Percentiles rank a stretch among this genome's conserved stretches.
phyloP scores from a whole-genome alignment of 2,329 filamentous ascomycete genomes.

The Neurospora sp. region DNA sequence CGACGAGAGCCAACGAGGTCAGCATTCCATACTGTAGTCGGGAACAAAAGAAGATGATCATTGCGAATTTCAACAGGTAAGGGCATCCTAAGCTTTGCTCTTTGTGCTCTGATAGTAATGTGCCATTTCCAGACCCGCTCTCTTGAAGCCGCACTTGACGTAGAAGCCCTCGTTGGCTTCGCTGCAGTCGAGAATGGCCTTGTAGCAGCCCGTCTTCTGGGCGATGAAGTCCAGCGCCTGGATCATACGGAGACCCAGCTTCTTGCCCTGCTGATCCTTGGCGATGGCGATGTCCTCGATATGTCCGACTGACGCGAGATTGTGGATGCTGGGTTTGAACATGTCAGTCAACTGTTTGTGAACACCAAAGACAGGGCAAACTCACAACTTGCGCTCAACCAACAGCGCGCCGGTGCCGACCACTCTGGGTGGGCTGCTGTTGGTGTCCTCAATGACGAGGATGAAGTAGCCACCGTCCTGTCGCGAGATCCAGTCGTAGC shows the following conservation, averaged over 20 bases:
- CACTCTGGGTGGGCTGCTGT: slow-evolving; percentile 44
- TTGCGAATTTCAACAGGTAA: slow-evolving; percentile 12
- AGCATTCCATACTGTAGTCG: neutral
- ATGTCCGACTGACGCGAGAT: slow-evolving; percentile 76
- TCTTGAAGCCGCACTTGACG: slow-evolving; percentile 90
- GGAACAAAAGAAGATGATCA: slow-evolving; percentile 1
- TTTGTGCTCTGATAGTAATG: slow-evolving; percentile 69
- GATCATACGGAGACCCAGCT: slow-evolving; percentile 83
- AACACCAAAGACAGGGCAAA: slow-evolving; percentile 12
- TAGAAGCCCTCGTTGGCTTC: slow-evolving; percentile 97
- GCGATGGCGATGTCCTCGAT: slow-evolving; percentile 97
- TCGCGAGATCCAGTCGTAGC: slow-evolving; percentile 71
- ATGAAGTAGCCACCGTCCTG: slow-evolving; percentile 75
- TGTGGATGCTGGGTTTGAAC: slow-evolving; percentile 53
- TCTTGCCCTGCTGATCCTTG: slow-evolving; percentile 95
- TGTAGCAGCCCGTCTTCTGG: slow-evolving; percentile 86
- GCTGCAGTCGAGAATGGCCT: slow-evolving; percentile 92
- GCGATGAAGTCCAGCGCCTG: slow-evolving; percentile 87
- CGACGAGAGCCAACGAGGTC: neutral
- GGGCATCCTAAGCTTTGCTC: slow-evolving; percentile 26
- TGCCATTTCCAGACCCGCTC: slow-evolving; percentile 91
- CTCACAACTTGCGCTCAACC: slow-evolving; percentile 88
- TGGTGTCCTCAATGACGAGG: slow-evolving; percentile 70
- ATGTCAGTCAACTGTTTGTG: neutral
- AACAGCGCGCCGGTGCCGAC: slow-evolving; percentile 88